Evolutionary conservation across 2,329 filamentous ascomycete species (phyloP).

Genomic region (Neonectria ditissima): DNA sequence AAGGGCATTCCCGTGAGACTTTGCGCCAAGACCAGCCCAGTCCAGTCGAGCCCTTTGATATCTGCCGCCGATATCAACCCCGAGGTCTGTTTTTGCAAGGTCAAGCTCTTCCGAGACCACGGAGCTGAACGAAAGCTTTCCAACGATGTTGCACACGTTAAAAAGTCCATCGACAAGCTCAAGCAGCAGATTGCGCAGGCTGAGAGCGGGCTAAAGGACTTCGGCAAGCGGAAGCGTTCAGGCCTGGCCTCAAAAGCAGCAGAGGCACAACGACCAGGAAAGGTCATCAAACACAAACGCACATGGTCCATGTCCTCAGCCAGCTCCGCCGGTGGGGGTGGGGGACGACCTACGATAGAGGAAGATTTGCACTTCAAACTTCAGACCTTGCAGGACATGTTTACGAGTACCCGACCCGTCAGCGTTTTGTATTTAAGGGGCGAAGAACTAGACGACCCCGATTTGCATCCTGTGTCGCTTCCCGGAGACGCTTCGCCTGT

Average conservation of each 20-base stretch:
- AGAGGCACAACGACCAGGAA: slow-evolving; percentile 75
- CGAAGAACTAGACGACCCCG: slow-evolving; percentile 82
- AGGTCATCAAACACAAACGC: slow-evolving; percentile 88
- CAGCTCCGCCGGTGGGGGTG: slow-evolving; percentile 66
- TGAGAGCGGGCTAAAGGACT: slow-evolving; percentile 75
- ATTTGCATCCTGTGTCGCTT: slow-evolving; percentile 80
- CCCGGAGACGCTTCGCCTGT: slow-evolving; percentile 75
- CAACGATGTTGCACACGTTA: slow-evolving; percentile 94
- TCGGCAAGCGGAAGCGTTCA: slow-evolving; percentile 72
- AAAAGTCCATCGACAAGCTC: slow-evolving; percentile 95
- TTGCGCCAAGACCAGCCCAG: slow-evolving; percentile 86
- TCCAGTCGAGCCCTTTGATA: slow-evolving; percentile 65
- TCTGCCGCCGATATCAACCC: slow-evolving; percentile 58
- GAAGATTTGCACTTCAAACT: slow-evolving; percentile 85
- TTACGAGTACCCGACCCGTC: slow-evolving; percentile 82
- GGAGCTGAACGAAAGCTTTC: slow-evolving; percentile 94
- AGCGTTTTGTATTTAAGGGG: slow-evolving; percentile 84
- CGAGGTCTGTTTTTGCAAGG: slow-evolving; percentile 94
- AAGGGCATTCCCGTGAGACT: slow-evolving; percentile 96
- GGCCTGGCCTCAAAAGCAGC: slow-evolving; percentile 61
- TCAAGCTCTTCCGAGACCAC: slow-evolving; percentile 96
- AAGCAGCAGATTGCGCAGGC: slow-evolving; percentile 92
- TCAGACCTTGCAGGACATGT: slow-evolving; percentile 86
- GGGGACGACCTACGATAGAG: slow-evolving; percentile 65
- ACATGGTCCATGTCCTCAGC: slow-evolving; percentile 95